phyloP scores from a whole-genome alignment of 768 basidiomycete genomes.

The Kwoniella europaea region DNA sequence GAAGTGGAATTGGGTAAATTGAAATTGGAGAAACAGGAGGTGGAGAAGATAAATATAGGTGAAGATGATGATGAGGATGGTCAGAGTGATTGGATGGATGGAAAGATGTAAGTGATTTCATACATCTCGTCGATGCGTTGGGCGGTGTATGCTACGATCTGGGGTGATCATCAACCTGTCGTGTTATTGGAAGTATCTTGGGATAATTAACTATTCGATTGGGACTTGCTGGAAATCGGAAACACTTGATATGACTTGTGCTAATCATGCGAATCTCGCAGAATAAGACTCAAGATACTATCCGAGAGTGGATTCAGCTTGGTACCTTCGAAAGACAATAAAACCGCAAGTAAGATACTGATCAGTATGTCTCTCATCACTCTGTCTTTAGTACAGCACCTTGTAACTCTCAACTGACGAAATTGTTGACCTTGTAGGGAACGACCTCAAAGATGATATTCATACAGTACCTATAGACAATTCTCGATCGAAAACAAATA shows the following conservation, averaged over 20 bases:
- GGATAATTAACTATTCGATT: background rate
- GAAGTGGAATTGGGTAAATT: constrained; percentile 43
- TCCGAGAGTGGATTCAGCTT: constrained; percentile 45
- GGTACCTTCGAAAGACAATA: constrained; percentile 28
- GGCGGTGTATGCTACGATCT: no score
- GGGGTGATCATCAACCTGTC: no score
- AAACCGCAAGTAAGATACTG: constrained; percentile 32
- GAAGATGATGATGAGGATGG: constrained; percentile 23
- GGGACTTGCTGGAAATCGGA: background rate
- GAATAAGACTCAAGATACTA: constrained; percentile 47
- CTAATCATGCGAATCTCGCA: constrained; percentile 17
- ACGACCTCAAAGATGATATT: constrained; percentile 47
- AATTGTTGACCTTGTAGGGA: constrained; percentile 28
- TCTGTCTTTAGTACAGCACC: background rate
- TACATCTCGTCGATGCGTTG: background rate
- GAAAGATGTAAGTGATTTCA: constrained; percentile 38
- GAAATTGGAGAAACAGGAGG: constrained; percentile 40
- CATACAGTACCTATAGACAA: constrained; percentile 43
- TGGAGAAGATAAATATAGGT: constrained; percentile 37
- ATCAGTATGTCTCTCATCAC: constrained; percentile 37
- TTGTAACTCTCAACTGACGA: background rate
- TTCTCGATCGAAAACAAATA: constrained; percentile 40
- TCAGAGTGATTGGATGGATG: constrained; percentile 29
- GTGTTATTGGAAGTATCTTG: background rate
- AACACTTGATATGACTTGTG: background rate